Percentiles rank a stretch among this genome's conserved stretches.
phyloP scores from a whole-genome alignment of 2,329 filamentous ascomycete genomes.

The Apiospora malaysiana region DNA sequence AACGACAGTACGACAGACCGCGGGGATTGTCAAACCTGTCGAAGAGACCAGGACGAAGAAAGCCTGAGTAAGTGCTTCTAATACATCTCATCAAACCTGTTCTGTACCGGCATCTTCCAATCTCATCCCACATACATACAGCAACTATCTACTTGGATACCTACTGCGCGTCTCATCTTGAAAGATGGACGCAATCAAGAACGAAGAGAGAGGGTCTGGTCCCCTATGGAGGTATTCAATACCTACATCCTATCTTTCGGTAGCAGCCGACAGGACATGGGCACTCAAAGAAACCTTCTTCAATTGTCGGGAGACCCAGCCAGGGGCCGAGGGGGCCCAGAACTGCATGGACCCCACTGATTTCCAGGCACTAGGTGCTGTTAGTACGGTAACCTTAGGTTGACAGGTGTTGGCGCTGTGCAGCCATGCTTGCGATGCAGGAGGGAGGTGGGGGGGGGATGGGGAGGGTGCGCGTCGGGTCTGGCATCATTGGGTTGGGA shows the following conservation, averaged over 20 bases:
- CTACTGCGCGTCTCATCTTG: too few relatives aligned
- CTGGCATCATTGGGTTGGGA: background rate
- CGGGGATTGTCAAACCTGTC: constrained; percentile 21
- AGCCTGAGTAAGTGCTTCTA: background rate
- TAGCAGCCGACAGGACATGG: background rate
- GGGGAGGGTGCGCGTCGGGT: too few relatives aligned
- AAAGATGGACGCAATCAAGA: background rate
- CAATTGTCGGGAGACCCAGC: background rate
- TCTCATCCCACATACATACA: too few relatives aligned
- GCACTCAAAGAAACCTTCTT: too few relatives aligned
- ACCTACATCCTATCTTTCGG: background rate
- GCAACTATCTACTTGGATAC: too few relatives aligned
- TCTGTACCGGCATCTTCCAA: background rate
- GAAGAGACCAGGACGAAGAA: constrained; percentile 22
- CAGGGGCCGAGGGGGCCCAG: background rate
- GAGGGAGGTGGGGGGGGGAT: background rate
- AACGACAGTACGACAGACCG: background rate
- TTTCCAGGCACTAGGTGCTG: constrained; percentile 13
- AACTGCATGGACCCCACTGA: constrained; percentile 21
- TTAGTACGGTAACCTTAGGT: background rate
- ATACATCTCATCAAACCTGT: background rate
- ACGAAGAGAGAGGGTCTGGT: background rate
- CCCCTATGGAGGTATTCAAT: too few relatives aligned
- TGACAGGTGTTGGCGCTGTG: background rate
- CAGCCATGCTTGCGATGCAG: background rate